Conservation (phyloP, 2,329 filamentous ascomycete species). For the Fusarium coicis region DNA sequence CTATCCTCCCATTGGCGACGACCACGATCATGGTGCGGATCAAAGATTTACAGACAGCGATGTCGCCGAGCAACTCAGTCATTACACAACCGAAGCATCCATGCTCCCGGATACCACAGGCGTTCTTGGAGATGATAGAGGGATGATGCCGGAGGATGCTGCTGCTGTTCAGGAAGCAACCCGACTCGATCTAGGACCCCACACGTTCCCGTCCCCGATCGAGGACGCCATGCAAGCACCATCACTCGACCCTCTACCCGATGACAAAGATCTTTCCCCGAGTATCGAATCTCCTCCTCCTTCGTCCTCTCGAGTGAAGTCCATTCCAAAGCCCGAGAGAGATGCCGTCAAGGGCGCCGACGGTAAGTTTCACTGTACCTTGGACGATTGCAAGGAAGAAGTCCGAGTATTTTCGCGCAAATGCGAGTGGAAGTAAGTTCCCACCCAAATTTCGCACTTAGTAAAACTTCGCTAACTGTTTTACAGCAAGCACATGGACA, state of each 20-base stretch:
- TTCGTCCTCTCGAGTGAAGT: slow-evolving; percentile 57
- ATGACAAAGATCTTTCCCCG: slow-evolving; percentile 51
- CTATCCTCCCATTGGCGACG: slow-evolving; percentile 60
- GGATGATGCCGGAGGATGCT: slow-evolving; percentile 53
- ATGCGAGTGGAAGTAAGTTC: slow-evolving; percentile 91
- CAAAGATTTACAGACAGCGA: slow-evolving; percentile 57
- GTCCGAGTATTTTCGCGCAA: slow-evolving; percentile 78
- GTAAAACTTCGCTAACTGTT: slow-evolving; percentile 37
- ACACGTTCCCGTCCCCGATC: slow-evolving; percentile 50
- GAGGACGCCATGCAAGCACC: slow-evolving; percentile 46
- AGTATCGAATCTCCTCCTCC: slow-evolving; percentile 48
- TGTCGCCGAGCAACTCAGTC: slow-evolving; percentile 56
- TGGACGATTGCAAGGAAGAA: slow-evolving; percentile 74
- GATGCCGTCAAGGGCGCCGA: slow-evolving; percentile 70
- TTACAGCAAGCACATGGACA: slow-evolving; percentile 95
- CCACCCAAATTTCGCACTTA: neutral
- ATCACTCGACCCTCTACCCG: slow-evolving; percentile 48
- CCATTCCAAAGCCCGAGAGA: slow-evolving; percentile 69
- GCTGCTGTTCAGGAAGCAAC: slow-evolving; percentile 52
- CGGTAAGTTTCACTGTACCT: slow-evolving; percentile 82
- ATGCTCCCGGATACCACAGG: slow-evolving; percentile 53
- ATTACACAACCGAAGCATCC: slow-evolving; percentile 55
- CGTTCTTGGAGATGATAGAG: slow-evolving; percentile 50
- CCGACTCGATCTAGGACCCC: slow-evolving; percentile 52
- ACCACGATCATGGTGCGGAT: slow-evolving; percentile 54